Base-by-base conservation (phyloP, 768 basidiomycete species). In the Albatrellus ellisii region DNA sequence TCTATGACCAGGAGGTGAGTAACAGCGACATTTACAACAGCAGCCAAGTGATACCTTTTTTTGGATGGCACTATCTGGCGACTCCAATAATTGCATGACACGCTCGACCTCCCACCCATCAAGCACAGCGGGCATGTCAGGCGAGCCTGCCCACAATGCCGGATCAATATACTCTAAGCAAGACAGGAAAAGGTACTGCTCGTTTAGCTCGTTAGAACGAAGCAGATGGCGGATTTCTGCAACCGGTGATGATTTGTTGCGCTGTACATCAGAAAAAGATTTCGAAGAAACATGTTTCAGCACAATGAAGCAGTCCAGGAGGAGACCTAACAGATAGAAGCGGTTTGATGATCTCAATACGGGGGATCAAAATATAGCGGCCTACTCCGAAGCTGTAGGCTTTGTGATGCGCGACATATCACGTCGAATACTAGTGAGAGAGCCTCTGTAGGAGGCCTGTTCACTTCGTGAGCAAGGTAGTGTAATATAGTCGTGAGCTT, bases 91-190 rank as follows among this genome's bases (percentile, higher is more conserved):
- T 45, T 67, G 69, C 75, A 89, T 81, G 17, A 88, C 64, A 26
- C 65, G 63, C 39, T 78, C 78, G 28, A 89, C 84, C 40, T 88
- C 85, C 68, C 70, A 72, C 41, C 65, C 72, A n/a, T 83, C 77
- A 35, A 88, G 57, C 7, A 74, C 59, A 1, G 75, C 62, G 26
- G 69, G 66, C 15, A 69, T 57, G 4, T 68, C 65, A 3, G 66
- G 56, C 6, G 56, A 60, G 10, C 84, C 86, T 6, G 82, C 79
- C 86, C 86, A 89, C 17, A 74, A 48, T 15, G 55, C 56, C 5
- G 74, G 68, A 48, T 77, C 69, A 10, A 85, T 47, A 29, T 66
- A 73, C 29, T 68, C 63, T 37, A 89, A 55, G 47, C 82, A 85
- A 1, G 67, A 61, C 9, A 89, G 53, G 51, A 87, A 85, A 5